Conservation (phyloP, 768 basidiomycete genomes). For the Leccinum broughii region DNA sequence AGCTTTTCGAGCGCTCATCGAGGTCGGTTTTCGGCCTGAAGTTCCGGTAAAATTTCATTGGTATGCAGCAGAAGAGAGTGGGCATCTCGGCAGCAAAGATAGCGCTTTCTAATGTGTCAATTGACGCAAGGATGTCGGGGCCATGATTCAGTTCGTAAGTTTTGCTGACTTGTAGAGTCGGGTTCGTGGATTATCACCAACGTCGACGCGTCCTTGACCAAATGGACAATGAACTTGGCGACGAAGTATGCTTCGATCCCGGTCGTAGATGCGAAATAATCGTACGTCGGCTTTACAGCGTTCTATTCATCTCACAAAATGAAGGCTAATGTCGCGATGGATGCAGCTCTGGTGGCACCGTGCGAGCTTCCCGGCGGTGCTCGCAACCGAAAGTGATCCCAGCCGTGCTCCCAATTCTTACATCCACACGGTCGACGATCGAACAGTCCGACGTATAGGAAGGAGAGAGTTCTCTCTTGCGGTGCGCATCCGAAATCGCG, state of each 20-base stretch:
- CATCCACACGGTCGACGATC: slow-evolving; percentile 36
- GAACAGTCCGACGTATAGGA: slow-evolving; percentile 23
- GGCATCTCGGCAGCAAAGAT: slow-evolving; percentile 39
- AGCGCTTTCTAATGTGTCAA: background rate
- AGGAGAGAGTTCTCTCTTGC: slow-evolving; percentile 45
- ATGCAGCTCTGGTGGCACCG: slow-evolving; percentile 41
- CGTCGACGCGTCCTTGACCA: slow-evolving; percentile 47
- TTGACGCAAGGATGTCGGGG: slow-evolving; percentile 41
- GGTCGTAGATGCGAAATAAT: slow-evolving; percentile 23
- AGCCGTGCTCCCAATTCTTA: slow-evolving; percentile 41
- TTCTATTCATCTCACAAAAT: background rate
- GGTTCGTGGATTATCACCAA: slow-evolving; percentile 1
- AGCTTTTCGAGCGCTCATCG: slow-evolving; percentile 70
- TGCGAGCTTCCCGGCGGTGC: slow-evolving; percentile 39
- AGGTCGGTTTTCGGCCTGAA: slow-evolving; percentile 65
- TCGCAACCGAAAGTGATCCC: slow-evolving; percentile 45
- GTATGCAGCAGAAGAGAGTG: slow-evolving; percentile 72
- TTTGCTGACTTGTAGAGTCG: background rate
- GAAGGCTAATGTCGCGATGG: background rate
- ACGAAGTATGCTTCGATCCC: slow-evolving; percentile 30
- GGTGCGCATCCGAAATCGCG: slow-evolving; percentile 5
- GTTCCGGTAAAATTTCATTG: slow-evolving; percentile 77
- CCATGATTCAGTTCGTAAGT: slow-evolving; percentile 50
- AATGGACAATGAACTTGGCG: slow-evolving; percentile 34
- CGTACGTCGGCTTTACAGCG: slow-evolving; percentile 24